Evolutionary conservation across 139 green algal species (phyloP), one percentile per base, ranked within the genome.

Genomic region (Volvox reticuliferus): DNA sequence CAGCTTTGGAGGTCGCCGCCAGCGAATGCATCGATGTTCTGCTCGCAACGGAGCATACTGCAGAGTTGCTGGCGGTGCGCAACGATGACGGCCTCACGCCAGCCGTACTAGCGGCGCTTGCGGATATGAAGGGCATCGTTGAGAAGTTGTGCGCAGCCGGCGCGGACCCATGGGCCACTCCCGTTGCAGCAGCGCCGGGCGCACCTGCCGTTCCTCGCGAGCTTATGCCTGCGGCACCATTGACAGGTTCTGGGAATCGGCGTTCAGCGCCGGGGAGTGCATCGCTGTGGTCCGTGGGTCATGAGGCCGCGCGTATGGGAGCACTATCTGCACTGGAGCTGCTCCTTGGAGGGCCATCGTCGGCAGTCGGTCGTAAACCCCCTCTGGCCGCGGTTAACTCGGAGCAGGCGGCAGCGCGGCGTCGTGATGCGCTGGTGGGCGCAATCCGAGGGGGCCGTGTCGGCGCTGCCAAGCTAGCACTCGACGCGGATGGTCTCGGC

Each of bases 401-500:
- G 16, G 85, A 55, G 69, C 26, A 71, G 69, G 19, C n/a, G 69
- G 85, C 69, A 36, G 37, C 37, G 37, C 85, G 69, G 17, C 85
- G 44, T 19, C 85, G 85, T 12, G 85, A 82, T 9, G 85, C 69
- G 18, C 44, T 89, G 12, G 36, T 89, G 26, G 85, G 85, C 36
- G 85, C 85, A 0, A 71, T 89, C 28, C 85, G 85, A 44, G 85
- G 85, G 18, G 85, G 85, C 44, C 85, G 85, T 1, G 85, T 89
- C 18, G 69, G 33, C 37, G 69, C 85, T 26, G 85, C 85, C 28
- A 89, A 89, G 69, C 24, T 82, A 1, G 37, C n/a, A 26, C 69
- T 89, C 18, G 85, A 89, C 44, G 83, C 83, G 24, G n/a, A 37
- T n/a, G 61, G 50, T 44, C 0, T 30, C 63, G 62, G 63, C 33